Evolutionary conservation across 2,329 filamentous ascomycete species (phyloP), one percentile per base, ranked within the genome.

Genomic region (Trichoderma polysporum): DNA sequence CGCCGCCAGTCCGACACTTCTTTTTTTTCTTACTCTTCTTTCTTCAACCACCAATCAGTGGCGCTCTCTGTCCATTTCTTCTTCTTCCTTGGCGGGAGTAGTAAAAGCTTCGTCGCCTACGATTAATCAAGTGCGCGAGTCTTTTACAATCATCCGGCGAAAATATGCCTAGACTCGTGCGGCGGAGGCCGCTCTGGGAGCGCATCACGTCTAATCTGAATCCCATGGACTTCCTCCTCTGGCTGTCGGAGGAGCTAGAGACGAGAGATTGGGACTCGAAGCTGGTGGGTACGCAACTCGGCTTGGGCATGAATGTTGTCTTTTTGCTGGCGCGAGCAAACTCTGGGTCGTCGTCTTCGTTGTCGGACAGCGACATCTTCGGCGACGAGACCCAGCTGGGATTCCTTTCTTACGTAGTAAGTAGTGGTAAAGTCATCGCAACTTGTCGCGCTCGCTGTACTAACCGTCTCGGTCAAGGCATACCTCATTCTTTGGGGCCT

Each of bases 231-330:
- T 91, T 94, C 74, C 81, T 95, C 63, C 87, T 99, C 19, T 97
- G 93, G 91, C 79, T 97, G 2, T 96, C 92, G 0, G 94, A 98
- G 77, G 92, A 97, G 79, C 86, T 99, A 68, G 94, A 97, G 76
- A 93, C 93, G 31, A 90, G 91, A 75, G 92, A 97, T 73, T 96
- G 93, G 89, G 92, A 97, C 72, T 92, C 94, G 22, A 90, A 91
- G 71, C 81, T 88, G 39, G 90, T 92, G 77, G 91, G 92, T 29
- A 86, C 88, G 5, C 89, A 92, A 60, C 81, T 97, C 19, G 94
- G 93, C 5, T 72, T 97, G 31, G 85, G 76, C 0, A 82, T 94
- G 73, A 98, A 98, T 78, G 80, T 97, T 47, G 72, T 90, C 35
- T 94, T 97, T 76, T 82, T 97, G 63, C 79, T 98, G 70, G 91